These are phyloP conservation scores for Tremellales sp. DNA, from an alignment of 1,284 basidiomycete genomes.

Conservation along the genomic window DNA sequence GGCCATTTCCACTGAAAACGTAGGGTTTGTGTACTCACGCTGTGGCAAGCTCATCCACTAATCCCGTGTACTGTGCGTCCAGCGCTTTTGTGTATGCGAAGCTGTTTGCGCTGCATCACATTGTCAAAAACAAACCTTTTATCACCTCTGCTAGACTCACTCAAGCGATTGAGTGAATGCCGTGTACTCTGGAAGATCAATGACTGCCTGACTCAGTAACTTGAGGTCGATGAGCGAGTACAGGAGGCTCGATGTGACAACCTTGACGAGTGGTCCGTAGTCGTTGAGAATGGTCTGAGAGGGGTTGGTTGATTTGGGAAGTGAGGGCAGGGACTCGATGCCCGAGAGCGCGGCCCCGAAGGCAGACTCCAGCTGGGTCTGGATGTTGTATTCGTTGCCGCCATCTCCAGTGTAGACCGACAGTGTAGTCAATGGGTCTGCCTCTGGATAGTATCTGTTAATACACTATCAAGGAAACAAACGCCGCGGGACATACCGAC, in stretches of 20 bases:
- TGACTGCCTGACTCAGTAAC: background rate
- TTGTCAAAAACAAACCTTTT: background rate
- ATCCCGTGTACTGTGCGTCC: slow-evolving; percentile 1
- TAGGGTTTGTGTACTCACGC: too few species aligned
- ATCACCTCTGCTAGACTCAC: background rate
- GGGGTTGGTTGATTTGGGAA: background rate
- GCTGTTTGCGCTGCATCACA: too few species aligned
- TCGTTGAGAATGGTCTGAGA: background rate
- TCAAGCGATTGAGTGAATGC: background rate
- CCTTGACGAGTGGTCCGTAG: slow-evolving; percentile 6
- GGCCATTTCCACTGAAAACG: too few species aligned
- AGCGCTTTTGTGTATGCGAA: background rate
- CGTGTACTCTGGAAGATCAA: too few species aligned
- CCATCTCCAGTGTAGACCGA: too few species aligned
- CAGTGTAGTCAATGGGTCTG: too few species aligned
- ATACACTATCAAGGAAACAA: too few species aligned
- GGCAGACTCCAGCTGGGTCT: background rate
- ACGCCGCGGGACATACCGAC: too few species aligned
- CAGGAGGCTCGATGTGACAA: background rate
- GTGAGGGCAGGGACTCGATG: background rate
- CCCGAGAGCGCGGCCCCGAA: background rate
- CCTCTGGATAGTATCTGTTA: too few species aligned
- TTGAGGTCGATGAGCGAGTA: slow-evolving; percentile 7
- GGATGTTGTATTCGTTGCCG: slow-evolving; percentile 7
- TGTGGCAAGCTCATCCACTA: background rate